phyloP scores from a whole-genome alignment of 805 yeast species.

The Metschnikowia sp. region DNA sequence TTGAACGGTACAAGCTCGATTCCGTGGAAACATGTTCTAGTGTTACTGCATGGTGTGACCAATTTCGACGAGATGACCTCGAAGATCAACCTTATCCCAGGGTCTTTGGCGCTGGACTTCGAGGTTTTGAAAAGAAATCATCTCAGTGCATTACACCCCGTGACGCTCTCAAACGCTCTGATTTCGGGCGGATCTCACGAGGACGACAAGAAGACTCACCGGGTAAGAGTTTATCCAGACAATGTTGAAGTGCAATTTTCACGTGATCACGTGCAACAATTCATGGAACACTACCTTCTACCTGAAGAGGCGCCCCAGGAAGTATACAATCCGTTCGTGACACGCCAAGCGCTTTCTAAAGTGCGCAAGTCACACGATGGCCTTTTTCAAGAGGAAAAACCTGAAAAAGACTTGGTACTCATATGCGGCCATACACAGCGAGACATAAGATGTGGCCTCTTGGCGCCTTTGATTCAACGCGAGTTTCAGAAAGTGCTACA shows the following conservation, averaged over 20 bases:
- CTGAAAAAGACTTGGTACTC: slow-evolving; percentile 35
- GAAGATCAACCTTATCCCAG: slow-evolving; percentile 48
- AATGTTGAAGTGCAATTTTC: slow-evolving; percentile 38
- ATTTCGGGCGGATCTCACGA: not conserved
- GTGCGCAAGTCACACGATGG: not conserved
- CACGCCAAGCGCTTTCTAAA: not conserved
- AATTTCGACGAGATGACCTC: slow-evolving; percentile 44
- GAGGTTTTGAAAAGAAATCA: slow-evolving; percentile 28
- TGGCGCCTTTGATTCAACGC: slow-evolving; percentile 54
- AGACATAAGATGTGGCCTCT: slow-evolving; percentile 62
- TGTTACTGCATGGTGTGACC: slow-evolving; percentile 43
- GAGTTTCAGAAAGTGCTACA: slow-evolving; percentile 49
- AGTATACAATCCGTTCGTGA: slow-evolving; percentile 25
- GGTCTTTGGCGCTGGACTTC: slow-evolving; percentile 41
- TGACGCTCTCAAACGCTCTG: slow-evolving; percentile 46
- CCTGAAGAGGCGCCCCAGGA: slow-evolving; percentile 26
- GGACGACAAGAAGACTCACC: not conserved
- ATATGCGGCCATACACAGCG: slow-evolving; percentile 66
- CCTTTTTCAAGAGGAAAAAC: slow-evolving; percentile 5
- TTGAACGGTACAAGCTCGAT: slow-evolving; percentile 47
- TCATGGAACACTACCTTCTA: slow-evolving; percentile 40
- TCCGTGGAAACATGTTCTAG: slow-evolving; percentile 55
- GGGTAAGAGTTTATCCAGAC: slow-evolving; percentile 56
- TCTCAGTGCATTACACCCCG: slow-evolving; percentile 47
- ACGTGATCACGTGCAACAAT: slow-evolving; percentile 26